Percentiles rank a stretch among this genome's conserved stretches.
These are phyloP conservation scores for Purpureocillium takamizusanense DNA, from an alignment of 2,329 filamentous ascomycete genomes.

Conservation along the genomic window DNA sequence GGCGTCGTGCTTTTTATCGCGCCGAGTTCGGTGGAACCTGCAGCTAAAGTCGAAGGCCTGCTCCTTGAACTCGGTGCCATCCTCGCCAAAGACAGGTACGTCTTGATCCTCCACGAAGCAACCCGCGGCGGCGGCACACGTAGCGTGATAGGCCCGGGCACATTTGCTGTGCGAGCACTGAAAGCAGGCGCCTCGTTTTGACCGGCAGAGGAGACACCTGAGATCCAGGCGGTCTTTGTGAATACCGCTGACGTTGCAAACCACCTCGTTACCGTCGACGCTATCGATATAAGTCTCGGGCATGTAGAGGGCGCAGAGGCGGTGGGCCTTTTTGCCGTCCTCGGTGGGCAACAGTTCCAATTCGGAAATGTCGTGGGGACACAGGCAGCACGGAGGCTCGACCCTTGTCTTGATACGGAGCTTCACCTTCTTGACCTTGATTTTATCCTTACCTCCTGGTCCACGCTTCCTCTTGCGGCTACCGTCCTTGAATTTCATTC, in stretches of 20 bases:
- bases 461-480: constrained; percentile 52
- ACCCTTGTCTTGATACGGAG: constrained; percentile 62
- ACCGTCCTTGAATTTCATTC: constrained; percentile 53
- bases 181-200: constrained; percentile 91
- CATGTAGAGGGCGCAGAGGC: constrained; percentile 81
- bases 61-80: constrained; percentile 86
- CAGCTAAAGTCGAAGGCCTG: constrained; percentile 90
- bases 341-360: constrained; percentile 81
- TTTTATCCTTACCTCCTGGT: constrained; percentile 25
- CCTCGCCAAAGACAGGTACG: constrained; percentile 78
- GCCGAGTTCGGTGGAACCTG: constrained; percentile 84
- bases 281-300: constrained; percentile 82
- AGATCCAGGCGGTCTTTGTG: constrained; percentile 81
- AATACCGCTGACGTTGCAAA: constrained; percentile 73
- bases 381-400: constrained; percentile 80
- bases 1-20: constrained; percentile 65
- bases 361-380: constrained; percentile 79
- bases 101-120: constrained; percentile 84
- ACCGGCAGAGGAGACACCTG: constrained; percentile 91
- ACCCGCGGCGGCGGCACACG: constrained; percentile 84
- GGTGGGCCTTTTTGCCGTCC: constrained; percentile 78
- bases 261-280: constrained; percentile 60
- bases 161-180: constrained; percentile 96
- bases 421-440: constrained; percentile 70
- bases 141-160: constrained; percentile 86